Evolutionary conservation across 208 protist species (phyloP), one percentile per base, ranked within the genome.

Genomic region (Acanthamoeba culbertsoni): DNA sequence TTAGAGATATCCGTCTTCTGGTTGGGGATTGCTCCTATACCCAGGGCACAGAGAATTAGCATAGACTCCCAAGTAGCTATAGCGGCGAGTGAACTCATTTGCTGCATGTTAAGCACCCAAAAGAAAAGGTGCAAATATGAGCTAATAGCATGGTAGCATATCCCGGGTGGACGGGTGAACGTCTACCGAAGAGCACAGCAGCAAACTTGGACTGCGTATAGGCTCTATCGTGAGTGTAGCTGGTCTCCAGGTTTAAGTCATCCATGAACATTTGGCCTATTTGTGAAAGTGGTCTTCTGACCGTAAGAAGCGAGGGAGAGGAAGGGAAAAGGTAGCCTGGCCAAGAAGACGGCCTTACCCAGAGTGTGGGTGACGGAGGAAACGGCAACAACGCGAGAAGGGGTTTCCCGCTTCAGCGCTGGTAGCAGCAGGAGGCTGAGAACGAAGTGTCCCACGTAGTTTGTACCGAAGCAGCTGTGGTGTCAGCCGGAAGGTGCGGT

Each of bases 181-280:
- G 33, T n/a, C n/a, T 57, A 84, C 73, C 40, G 33, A 84, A 84
- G 45, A 84, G 73, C 23, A 84, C 46, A 43, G 55, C 33, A 7
- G 73, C 73, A 55, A 84, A 84, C 73, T 84, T 84, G 73, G 73
- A 84, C 40, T 84, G 73, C 28, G 40, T 84, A 43, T 84, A 84
- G 42, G 73, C 73, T 42, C 46, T 23, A 42, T 84, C 73, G 42
- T 84, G 40, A 0, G 45, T 84, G 73, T 84, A 84, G 12, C n/a
- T 33, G 26, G 23, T 7, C 18, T 84, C 73, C 26, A 84, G 28
- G 73, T 84, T 84, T 20, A 84, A 43, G 42, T 84, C 73, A 28
- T 84, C 73, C 73, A 84, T 57, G 73, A 84, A 48, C 73, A 48
- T 84, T 40, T 84, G 73, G 42, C 73, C 40, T 57, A n/a, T 43